Conservation (phyloP, 1,284 basidiomycete species). For the Apiotrichum domesticum region DNA sequence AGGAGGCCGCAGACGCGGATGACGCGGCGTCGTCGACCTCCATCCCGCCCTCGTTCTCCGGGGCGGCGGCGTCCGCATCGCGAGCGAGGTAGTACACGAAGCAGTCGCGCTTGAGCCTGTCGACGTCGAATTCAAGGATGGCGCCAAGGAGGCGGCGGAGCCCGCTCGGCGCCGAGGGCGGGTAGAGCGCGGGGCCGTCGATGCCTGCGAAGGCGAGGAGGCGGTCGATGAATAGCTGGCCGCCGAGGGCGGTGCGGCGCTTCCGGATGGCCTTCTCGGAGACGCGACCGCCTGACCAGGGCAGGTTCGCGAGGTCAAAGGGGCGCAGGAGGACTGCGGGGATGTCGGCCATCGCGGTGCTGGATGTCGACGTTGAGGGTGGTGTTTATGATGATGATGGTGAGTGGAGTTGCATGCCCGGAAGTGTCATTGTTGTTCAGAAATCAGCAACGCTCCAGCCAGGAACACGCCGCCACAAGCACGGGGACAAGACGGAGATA, state of each 20-base stretch:
- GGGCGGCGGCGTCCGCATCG: slow-evolving; percentile 23
- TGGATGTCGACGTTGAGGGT: not conserved
- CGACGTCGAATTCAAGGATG: slow-evolving; percentile 25
- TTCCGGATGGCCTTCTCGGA: not conserved
- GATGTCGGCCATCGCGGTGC: slow-evolving; percentile 20
- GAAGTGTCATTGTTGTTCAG: too few relatives aligned
- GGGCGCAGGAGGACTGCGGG: slow-evolving; percentile 29
- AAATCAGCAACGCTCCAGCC: too few relatives aligned
- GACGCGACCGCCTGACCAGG: slow-evolving; percentile 15
- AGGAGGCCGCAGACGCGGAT: not conserved
- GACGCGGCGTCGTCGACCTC: slow-evolving; percentile 18
- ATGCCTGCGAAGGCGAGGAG: slow-evolving; percentile 26
- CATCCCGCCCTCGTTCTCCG: slow-evolving; percentile 10
- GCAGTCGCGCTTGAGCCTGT: slow-evolving; percentile 39
- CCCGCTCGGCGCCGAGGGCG: slow-evolving; percentile 30
- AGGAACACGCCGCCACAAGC: too few relatives aligned
- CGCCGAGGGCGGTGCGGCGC: slow-evolving; percentile 15
- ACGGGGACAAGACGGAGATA: too few relatives aligned
- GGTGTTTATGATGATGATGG: too few relatives aligned
- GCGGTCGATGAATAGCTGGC: slow-evolving; percentile 35
- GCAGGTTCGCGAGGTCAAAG: slow-evolving; percentile 35
- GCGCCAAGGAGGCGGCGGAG: slow-evolving; percentile 31
- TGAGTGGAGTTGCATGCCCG: too few relatives aligned
- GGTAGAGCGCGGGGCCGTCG: slow-evolving; percentile 28
- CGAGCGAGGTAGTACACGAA: slow-evolving; percentile 40